Base-by-base conservation (phyloP, 2,329 filamentous ascomycete species). In the Aspergillus pseudoterreus region DNA sequence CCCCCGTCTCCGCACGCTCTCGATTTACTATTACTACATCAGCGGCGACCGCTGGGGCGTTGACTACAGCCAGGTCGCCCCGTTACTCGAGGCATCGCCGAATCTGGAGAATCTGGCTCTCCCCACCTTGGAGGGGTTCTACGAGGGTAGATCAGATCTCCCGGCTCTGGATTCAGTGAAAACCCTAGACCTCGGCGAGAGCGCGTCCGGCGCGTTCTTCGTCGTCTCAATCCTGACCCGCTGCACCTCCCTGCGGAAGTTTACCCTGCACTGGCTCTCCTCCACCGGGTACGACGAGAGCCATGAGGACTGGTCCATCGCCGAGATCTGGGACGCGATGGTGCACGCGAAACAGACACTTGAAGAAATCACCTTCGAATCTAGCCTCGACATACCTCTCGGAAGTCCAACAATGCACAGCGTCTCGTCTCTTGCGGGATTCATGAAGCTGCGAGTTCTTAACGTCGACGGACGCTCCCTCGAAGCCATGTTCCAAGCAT, bases 311-410 rank as follows among this genome's bases (percentile, higher is more conserved):
- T 51, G 49, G 49, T 24, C 44, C 11, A 19, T 42, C 14, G 1
- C 42, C 8, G 49, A 47, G 6, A 19, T 47, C 9, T 47, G 49
- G 44, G 27, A 42, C 3, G 44, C 49, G 21, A n/a, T 51, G 43
- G 10, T 19, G 3, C 33, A 9, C 4, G 43, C 27, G 3, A 17
- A 30, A 14, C 6, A 22, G 6, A 43, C 49, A 17, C 12, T 51
- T n/a, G 35, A 42, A 21, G 49, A 47, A 12, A 42, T 51, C 27
- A 44, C 17, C n/a, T 51, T 51, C 17, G 49, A 51, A 30, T 30
- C 47, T 4, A 21, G 4, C 6, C 14, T 17, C 6, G 39, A 50
- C 24, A 38, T 45, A 2, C 47, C 32, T 6, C 32, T 47, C 3
- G 44, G 44, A 36, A 19, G 2, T 12, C 27, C 44, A 38, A 38